Evolutionary conservation across 1,139 yeast genomes (phyloP).

Genomic region (Pneumocystis jirovecii): DNA sequence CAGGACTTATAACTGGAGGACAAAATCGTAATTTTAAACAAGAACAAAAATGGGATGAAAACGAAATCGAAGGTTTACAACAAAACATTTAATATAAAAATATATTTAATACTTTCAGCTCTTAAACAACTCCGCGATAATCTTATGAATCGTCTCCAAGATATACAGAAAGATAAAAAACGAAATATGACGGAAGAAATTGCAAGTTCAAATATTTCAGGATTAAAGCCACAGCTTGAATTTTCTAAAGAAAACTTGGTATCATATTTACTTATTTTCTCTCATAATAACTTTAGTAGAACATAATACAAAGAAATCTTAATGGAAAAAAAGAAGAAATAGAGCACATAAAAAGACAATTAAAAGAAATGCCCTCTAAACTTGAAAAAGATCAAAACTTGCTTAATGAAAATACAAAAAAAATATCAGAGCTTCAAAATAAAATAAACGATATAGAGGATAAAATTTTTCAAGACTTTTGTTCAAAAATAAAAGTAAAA

Average conservation of each 20-base stretch:
- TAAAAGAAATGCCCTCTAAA: constrained; percentile 16
- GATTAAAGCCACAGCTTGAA: constrained; percentile 42
- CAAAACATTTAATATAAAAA: not conserved
- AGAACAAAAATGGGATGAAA: constrained; percentile 53
- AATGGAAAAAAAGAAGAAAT: constrained; percentile 44
- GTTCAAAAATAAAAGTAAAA: constrained; percentile 35
- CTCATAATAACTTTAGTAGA: constrained; percentile 7
- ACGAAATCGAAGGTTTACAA: constrained; percentile 35
- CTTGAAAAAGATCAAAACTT: constrained; percentile 5
- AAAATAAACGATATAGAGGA: constrained; percentile 18
- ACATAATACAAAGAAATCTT: constrained; percentile 37
- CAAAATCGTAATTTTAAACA: constrained; percentile 13
- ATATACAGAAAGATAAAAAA: constrained; percentile 36
- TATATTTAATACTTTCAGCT: constrained; percentile 16
- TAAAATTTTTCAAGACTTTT: constrained; percentile 38
- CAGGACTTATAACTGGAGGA: constrained; percentile 93
- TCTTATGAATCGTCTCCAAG: constrained; percentile 38
- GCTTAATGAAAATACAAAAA: constrained; percentile 10
- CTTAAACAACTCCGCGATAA: constrained; percentile 49
- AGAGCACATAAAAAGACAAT: constrained; percentile 30
- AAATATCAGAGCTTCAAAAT: constrained; percentile 21
- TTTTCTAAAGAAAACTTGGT: constrained; percentile 35
- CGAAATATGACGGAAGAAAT: constrained; percentile 45
- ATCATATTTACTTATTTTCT: not conserved
- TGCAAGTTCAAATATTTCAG: constrained; percentile 39